A percentile compares a stretch with the other conserved stretches of the same genome.
Conservation (phyloP, 306 rosid genomes). For the Cajanus cajan region DNA sequence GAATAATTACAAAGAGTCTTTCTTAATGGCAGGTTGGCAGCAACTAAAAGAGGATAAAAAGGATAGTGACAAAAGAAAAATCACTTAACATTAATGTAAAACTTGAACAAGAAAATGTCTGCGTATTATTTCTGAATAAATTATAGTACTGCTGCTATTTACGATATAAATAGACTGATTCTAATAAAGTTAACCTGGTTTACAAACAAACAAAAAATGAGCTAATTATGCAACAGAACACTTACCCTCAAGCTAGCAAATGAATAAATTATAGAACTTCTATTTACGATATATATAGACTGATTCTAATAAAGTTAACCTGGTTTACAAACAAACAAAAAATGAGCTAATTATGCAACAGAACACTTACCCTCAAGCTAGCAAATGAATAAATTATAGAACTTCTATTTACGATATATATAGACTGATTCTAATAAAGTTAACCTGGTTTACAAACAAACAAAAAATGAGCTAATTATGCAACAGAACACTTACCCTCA, state of each 20-base stretch:
- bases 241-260: no score
- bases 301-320: background rate
- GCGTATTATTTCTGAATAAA: background rate
- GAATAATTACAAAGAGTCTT: background rate
- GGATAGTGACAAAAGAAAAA: background rate
- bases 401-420: background rate
- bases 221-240: background rate
- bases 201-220: background rate
- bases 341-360: background rate
- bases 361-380: background rate
- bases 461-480: background rate
- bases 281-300: background rate
- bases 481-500: background rate
- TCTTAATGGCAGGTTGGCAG: conserved; percentile 10
- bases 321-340: background rate
- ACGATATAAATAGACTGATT: background rate
- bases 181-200: background rate
- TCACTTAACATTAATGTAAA: conserved; percentile 4
- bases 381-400: background rate
- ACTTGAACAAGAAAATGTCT: background rate
- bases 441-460: background rate
- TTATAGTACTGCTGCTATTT: background rate
- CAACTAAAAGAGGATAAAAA: background rate
- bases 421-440: background rate
- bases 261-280: background rate